Evolutionary conservation across 1,284 basidiomycete genomes (phyloP), one percentile per base, ranked within the genome.

Genomic region (Cutaneotrichosporon cutaneum): DNA sequence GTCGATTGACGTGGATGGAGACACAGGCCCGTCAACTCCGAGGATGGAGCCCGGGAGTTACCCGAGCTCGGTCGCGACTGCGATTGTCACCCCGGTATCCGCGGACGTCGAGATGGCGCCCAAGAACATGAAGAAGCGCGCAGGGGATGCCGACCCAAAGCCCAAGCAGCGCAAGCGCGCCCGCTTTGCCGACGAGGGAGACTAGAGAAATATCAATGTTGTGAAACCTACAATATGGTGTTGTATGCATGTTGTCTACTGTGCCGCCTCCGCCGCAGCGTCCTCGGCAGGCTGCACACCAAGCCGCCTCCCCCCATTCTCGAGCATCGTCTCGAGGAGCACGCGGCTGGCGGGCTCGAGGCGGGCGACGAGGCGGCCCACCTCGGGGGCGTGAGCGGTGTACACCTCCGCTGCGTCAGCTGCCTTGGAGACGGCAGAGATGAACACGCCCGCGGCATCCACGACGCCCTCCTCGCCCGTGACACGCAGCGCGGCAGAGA

Each of bases 291-390:
- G 26, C 56, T 58, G 22, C 21, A 27, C 9, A 14, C 48, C 48
- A 7, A 50, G 48, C 26, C 27, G 24, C 1, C 18, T 8, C 24
- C n/a, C 36, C 18, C 27, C 48, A 21, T 18, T 36, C 21, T 47
- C 47, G 22, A 48, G 45, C 55, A 33, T 57, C 5, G 32, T 57
- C 18, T 33, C 56, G 24, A 60, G 47, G 21, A 60, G 59, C 24
- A 54, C 50, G 33, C 27, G n/a, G n/a, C 33, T 14, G 27, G 54
- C 18, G 10, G 32, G 21, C 47, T 60, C 54, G 24, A 60, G 26
- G 13, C 9, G 3, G 10, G 9, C 60, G 13, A 47, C 18, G 10
- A 13, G 3, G 22, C 3, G n/a, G 7, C 14, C 21, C 10, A 60
- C 13, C 13, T 22, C 26, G 4, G n/a, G 36, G 11, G 10, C 24